These are phyloP conservation scores for Aspergillus ochraceus DNA, from an alignment of 2,329 filamentous ascomycete species.

Conservation along the genomic window DNA sequence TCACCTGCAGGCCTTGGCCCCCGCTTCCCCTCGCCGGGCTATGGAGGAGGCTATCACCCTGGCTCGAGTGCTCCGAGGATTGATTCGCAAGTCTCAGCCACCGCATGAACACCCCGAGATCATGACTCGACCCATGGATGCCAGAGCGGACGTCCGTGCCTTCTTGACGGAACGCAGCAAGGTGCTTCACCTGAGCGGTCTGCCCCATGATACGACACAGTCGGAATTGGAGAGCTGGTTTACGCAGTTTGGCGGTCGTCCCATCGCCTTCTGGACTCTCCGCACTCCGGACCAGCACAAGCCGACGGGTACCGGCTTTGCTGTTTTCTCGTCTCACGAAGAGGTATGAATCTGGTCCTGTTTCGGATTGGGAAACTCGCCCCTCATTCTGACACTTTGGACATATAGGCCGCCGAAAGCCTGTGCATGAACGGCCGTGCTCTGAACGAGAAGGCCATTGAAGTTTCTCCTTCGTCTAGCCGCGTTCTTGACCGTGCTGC, in stretches of 20 bases:
- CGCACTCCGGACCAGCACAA: constrained; percentile 98
- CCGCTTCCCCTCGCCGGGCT: constrained; percentile 89
- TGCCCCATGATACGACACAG: constrained; percentile 97
- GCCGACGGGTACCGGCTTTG: constrained; percentile 97
- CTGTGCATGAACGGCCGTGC: constrained; percentile 99
- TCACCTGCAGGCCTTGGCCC: constrained; percentile 92
- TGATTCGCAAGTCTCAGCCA: constrained; percentile 95
- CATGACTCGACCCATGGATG: constrained; percentile 92
- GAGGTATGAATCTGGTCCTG: constrained; percentile 64
- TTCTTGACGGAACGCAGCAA: constrained; percentile 97
- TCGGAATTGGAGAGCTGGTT: constrained; percentile 99
- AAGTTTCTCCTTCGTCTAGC: constrained; percentile 96
- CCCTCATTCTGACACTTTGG: constrained; percentile 8
- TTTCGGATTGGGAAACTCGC: constrained; percentile 5
- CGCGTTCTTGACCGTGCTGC: constrained; percentile 92
- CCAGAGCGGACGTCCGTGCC: constrained; percentile 89
- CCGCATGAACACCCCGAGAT: constrained; percentile 93
- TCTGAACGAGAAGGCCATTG: constrained; percentile 97
- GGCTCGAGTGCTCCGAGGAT: constrained; percentile 83
- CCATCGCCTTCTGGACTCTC: constrained; percentile 98
- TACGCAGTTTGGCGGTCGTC: constrained; percentile 94
- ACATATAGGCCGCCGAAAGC: constrained; percentile 76
- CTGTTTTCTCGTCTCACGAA: constrained; percentile 97
- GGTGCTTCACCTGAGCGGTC: constrained; percentile 94
- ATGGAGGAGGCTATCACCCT: constrained; percentile 98